phyloP scores from a whole-genome alignment of 331 rosid genomes.

The Cydonia oblonga region DNA sequence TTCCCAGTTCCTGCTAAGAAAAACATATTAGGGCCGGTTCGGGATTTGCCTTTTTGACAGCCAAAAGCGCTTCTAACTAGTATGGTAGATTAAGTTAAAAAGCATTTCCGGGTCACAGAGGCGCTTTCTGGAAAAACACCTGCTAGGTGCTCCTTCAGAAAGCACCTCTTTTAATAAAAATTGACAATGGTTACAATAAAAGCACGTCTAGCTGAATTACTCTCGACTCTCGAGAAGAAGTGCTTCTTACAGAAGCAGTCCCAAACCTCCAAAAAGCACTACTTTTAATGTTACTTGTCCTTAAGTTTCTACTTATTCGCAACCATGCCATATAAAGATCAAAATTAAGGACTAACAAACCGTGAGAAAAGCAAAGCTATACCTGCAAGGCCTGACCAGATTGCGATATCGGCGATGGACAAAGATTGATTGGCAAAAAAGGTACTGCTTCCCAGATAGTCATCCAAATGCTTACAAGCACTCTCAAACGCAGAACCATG shows the following conservation, averaged over 20 bases:
- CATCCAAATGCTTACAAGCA: conserved; percentile 67
- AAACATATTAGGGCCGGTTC: background rate
- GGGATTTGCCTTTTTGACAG: background rate
- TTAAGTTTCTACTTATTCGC: background rate
- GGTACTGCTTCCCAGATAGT: conserved; percentile 48
- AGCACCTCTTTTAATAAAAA: background rate
- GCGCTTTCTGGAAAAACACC: background rate
- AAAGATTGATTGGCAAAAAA: conserved; percentile 49
- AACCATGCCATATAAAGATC: background rate
- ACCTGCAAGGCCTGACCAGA: conserved; percentile 93
- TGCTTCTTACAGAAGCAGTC: background rate
- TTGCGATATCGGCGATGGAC: conserved; percentile 79
- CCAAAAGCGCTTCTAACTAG: too few species aligned
- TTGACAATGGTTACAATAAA: background rate
- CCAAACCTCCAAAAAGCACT: background rate
- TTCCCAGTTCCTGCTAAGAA: conserved; percentile 55
- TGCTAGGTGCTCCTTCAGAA: background rate
- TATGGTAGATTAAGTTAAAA: background rate
- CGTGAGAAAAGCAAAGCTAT: background rate
- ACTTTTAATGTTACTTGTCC: background rate
- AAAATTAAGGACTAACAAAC: background rate
- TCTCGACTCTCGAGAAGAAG: background rate
- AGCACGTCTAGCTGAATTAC: background rate
- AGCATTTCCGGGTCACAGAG: background rate
- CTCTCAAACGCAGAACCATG: conserved; percentile 75